Evolutionary conservation across 345 rosid genomes (phyloP).

Genomic region (Barbarea vulgaris): DNA sequence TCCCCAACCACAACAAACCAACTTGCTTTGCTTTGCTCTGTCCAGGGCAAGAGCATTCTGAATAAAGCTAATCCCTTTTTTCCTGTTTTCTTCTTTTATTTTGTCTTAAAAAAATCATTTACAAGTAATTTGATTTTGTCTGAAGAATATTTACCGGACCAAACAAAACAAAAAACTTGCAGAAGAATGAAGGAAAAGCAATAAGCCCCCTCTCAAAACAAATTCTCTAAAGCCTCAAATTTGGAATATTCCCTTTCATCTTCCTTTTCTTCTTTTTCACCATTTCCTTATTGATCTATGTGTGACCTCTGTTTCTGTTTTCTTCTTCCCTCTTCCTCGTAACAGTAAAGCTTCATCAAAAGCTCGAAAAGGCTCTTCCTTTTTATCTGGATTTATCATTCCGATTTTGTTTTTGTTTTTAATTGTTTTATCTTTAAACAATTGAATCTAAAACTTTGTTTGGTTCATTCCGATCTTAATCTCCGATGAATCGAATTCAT

Average conservation of each 20-base stretch:
- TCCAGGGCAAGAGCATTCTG: constrained; percentile 40
- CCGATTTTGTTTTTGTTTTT: constrained; percentile 14
- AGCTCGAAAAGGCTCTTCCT: constrained; percentile 29
- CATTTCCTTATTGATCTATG: constrained; percentile 22
- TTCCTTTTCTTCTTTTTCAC: not conserved
- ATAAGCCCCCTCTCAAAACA: constrained; percentile 19
- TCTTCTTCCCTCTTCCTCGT: constrained; percentile 23
- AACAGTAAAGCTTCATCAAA: constrained; percentile 28
- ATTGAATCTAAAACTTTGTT: not conserved
- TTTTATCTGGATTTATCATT: constrained; percentile 33
- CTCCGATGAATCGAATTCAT: constrained; percentile 24
- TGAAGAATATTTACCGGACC: constrained; percentile 14
- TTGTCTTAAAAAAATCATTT: not conserved
- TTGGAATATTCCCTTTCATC: constrained; percentile 45
- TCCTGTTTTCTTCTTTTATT: not conserved
- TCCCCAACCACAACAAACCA: constrained; percentile 50
- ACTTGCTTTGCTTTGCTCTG: constrained; percentile 37
- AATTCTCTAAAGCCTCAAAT: constrained; percentile 36
- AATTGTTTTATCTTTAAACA: not conserved
- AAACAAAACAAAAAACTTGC: constrained; percentile 15
- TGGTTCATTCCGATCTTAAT: constrained; percentile 13
- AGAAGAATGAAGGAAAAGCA: constrained; percentile 30
- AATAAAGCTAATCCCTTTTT: constrained; percentile 22
- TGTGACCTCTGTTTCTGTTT: constrained; percentile 20
- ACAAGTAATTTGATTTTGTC: constrained; percentile 21